Base-by-base conservation (phyloP, 805 yeast species). In the Ogataea neopini region DNA sequence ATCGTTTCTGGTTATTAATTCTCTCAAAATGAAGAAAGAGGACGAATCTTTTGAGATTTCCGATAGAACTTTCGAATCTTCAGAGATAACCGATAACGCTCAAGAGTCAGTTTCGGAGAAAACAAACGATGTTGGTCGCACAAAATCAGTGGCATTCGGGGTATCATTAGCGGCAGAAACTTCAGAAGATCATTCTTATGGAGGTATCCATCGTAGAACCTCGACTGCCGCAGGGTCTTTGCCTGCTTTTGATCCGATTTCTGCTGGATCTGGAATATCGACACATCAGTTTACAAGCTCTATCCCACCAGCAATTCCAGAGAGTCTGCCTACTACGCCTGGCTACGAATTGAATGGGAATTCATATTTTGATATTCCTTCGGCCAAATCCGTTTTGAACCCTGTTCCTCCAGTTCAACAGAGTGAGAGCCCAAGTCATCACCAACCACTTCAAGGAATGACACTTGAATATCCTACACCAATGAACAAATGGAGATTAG, bases 381-480 rank as follows among this genome's bases (percentile, higher is more conserved):
- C 52, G 10, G 43, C 50, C 9, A 38, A 36, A 10, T 23, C 46
- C 10, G 22, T 50, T 2, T 28, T 50, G 9, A 44, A 50, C 26
- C 44, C 51, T 3, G 43, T 57, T 29, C 63, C 59, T 14, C 51
- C 50, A 4, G 49, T 48, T n/a, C 59, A 56, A 28, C 57, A 50
- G 36, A 30, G 36, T 7, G 19, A 37, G n/a, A 37, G 40, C 7
- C 40, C 6, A 44, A 26, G 15, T 37, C 33, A 9, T 20, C 42
- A 32, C 32, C 48, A 22, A 9, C 28, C 35, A 13, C 45, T 52
- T 40, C 54, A 57, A 52, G 56, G 62, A 13, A 71, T 77, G 75
- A 64, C 76, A 0, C 44, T 73, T 10, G 44, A 50, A 6, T 69
- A 72, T 50, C 81, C 83, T 1, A n/a, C n/a, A n/a, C 70, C 76